Base-by-base conservation (phyloP, 2,329 filamentous ascomycete genomes). In the Diatrype stigma region DNA sequence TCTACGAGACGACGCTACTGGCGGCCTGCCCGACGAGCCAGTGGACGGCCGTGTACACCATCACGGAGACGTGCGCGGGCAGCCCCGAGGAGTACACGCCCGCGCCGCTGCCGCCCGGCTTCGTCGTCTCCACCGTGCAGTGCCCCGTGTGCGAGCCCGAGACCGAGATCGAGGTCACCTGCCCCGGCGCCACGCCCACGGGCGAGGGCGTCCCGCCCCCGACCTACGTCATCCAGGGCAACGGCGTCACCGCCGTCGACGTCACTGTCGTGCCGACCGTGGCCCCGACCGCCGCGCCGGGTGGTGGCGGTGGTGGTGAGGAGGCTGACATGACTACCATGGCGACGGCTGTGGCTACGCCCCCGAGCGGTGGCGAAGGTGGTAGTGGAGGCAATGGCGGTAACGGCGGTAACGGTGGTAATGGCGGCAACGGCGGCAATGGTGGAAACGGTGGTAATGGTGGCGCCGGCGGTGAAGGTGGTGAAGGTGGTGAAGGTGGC, bases 41-140 rank as follows among this genome's bases (percentile, higher is more conserved):
- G 45, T 73, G 72, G 71, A 50, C 64, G 35, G 70, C 72, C 32
- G 70, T 68, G 30, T 75, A 73, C 63, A 74, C 70, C 47, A 57
- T 74, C 58, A 61, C 58, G 8, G 66, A 73, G 60, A 64, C 64
- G 26, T 68, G 67, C 58, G 53, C 58, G 12, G 70, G 69, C 47
- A 56, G 62, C 51, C 60, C 59, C 44, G 53, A 55, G 47, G 53
- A 59, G 47, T 69, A 65, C 55, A 58, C 60, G 12, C 61, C 62
- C 21, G 60, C 62, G 2, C 50, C 56, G 12, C 57, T 67, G n/a
- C 70, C 69, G 21, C 68, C 69, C 2, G 68, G 69, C 52, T 72
- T 72, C 57, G 65, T 67, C 52, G 65, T 67, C 53, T 70, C 68
- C 49, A 69, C 66, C 21, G 66, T 73, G 50, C 56, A 56, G 49